Evolutionary conservation across 2,329 filamentous ascomycete genomes (phyloP).

Genomic region (Dactylellina parvicollis): DNA sequence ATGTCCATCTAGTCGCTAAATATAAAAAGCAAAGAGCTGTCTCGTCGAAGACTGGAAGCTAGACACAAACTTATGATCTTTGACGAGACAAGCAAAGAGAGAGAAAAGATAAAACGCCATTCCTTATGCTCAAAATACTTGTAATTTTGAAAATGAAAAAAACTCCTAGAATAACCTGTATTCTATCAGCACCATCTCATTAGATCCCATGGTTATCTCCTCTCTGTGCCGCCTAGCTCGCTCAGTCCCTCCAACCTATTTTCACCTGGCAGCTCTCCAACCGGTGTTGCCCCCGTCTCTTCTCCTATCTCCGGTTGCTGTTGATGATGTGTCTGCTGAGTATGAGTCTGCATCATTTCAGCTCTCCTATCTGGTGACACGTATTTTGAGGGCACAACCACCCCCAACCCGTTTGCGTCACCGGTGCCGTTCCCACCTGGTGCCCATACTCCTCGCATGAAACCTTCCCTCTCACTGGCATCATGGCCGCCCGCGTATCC

Average conservation of each 20-base stretch:
- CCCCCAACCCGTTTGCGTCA: neutral
- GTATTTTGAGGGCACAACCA: conserved; percentile 30
- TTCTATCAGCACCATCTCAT: neutral
- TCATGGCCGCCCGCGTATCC: conserved; percentile 17
- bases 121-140: neutral
- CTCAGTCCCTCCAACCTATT: conserved; percentile 38
- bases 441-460: conserved; percentile 29
- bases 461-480: conserved; percentile 30
- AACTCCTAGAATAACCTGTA: conserved; percentile 19
- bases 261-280: conserved; percentile 34
- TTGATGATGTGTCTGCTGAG: neutral
- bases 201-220: neutral
- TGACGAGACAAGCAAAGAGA: no score
- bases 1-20: conserved; percentile 29
- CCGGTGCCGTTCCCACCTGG: conserved; percentile 6
- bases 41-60: no score
- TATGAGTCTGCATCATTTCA: neutral
- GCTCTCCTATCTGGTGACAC: conserved; percentile 29
- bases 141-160: neutral
- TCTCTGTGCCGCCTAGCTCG: conserved; percentile 27
- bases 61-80: no score
- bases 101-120: conserved; percentile 5
- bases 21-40: neutral
- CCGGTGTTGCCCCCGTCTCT: conserved; percentile 1
- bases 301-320: neutral